Evolutionary conservation across 2,329 filamentous ascomycete genomes (phyloP).

Genomic region (Tolypocladium cylindrosporum): DNA sequence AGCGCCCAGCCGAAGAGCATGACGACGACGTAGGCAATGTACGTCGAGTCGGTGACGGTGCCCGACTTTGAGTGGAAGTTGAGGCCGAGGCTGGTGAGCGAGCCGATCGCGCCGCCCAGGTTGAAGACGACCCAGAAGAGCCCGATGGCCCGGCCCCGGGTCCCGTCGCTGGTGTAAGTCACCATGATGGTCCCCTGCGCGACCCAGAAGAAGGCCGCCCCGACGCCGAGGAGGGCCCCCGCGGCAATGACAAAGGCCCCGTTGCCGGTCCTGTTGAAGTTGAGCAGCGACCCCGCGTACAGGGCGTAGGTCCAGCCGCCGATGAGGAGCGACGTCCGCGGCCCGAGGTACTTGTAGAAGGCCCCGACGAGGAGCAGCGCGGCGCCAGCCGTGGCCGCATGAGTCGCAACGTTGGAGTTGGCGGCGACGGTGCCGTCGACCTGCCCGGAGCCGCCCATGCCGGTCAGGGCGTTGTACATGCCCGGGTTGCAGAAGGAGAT

Average conservation of each 20-base stretch:
- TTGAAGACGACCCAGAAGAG: conserved; percentile 38
- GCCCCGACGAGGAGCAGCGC: conserved; percentile 33
- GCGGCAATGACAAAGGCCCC: conserved; percentile 32
- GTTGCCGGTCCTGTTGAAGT: conserved; percentile 29
- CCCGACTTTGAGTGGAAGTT: conserved; percentile 28
- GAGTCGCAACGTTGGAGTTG: conserved; percentile 33
- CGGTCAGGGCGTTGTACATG: conserved; percentile 37
- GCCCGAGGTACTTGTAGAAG: conserved; percentile 30
- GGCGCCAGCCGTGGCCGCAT: conserved; percentile 29
- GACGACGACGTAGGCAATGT: conserved; percentile 37
- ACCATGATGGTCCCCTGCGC: conserved; percentile 38
- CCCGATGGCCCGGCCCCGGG: conserved; percentile 31
- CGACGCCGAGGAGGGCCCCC: conserved; percentile 33
- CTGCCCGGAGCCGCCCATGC: conserved; percentile 34
- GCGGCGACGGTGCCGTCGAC: conserved; percentile 33
- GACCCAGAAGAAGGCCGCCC: conserved; percentile 34
- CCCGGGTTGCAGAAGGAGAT: conserved; percentile 38
- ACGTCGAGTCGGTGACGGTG: conserved; percentile 38
- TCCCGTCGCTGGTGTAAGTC: conserved; percentile 20
- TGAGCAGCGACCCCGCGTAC: conserved; percentile 31
- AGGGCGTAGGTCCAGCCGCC: conserved; percentile 36
- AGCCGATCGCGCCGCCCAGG: conserved; percentile 32
- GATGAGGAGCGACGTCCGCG: conserved; percentile 29
- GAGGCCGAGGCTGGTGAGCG: conserved; percentile 21
- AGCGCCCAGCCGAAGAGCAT: conserved; percentile 38